These are phyloP conservation scores for Eremochloa ophiuroides DNA, from an alignment of 176 grass and related monocot genomes.

Conservation along the genomic window DNA sequence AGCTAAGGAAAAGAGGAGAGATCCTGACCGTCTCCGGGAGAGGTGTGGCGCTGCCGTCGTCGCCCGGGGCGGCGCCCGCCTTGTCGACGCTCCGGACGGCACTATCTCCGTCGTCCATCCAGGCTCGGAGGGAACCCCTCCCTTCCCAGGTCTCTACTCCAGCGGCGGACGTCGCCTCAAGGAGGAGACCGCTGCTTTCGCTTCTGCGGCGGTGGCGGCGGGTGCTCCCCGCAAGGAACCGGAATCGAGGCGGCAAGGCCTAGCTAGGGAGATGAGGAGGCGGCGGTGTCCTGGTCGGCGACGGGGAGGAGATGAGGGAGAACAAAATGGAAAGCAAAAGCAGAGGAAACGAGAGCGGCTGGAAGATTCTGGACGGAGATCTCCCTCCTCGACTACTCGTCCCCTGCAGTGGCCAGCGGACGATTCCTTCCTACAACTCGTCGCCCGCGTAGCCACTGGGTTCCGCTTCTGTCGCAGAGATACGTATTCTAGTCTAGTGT, in stretches of 20 bases:
- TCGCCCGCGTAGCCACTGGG: rapidly evolving
- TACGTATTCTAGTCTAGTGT: rapidly evolving
- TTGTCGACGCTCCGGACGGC: conserved; percentile 51
- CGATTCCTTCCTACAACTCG: not conserved
- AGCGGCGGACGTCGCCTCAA: not conserved
- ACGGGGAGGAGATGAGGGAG: conserved; percentile 3
- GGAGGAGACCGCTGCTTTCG: not conserved
- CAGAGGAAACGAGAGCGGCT: conserved; percentile 17
- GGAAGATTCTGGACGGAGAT: conserved; percentile 49
- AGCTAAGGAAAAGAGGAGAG: not conserved
- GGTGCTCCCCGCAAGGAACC: not conserved
- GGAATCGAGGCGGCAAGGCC: not conserved
- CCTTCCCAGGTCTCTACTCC: not conserved
- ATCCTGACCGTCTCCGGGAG: conserved; percentile 72
- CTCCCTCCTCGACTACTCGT: not conserved
- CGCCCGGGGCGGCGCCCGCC: conserved; percentile 37
- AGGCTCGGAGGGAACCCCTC: conserved; percentile 2
- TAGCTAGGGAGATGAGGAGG: not conserved
- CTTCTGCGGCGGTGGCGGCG: not conserved
- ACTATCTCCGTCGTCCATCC: conserved; percentile 68
- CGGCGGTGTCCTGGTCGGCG: not conserved
- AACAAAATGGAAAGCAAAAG: conserved; percentile 35
- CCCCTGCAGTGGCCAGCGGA: not conserved
- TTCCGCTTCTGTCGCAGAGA: not conserved
- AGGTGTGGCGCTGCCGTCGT: conserved; percentile 53